phyloP scores from a whole-genome alignment of 306 rosid species.

The Sicyos baderoa region DNA sequence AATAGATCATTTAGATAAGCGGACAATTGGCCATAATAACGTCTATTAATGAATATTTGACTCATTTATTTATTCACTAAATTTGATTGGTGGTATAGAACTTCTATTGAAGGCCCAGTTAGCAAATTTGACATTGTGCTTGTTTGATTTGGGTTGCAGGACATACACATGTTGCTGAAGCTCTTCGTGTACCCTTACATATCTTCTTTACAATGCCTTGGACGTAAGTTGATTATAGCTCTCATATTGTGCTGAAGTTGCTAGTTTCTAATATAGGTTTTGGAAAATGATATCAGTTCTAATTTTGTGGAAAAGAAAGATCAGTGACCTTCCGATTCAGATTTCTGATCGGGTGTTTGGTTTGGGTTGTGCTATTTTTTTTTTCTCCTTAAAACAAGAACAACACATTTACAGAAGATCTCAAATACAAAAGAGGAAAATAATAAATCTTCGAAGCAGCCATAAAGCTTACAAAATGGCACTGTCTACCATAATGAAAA shows the following conservation, averaged over 20 bases:
- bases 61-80: background rate
- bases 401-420: background rate
- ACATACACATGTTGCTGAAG: slow-evolving; percentile 87
- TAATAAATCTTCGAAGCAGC: background rate
- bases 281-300: background rate
- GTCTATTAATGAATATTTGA: background rate
- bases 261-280: background rate
- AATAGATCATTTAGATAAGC: background rate
- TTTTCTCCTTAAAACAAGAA: background rate
- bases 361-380: background rate
- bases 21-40: background rate
- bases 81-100: background rate
- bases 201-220: slow-evolving; percentile 99
- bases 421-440: slow-evolving; percentile 1
- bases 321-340: background rate
- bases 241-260: slow-evolving; percentile 5
- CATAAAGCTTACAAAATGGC: background rate
- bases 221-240: slow-evolving; percentile 68
- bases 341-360: background rate
- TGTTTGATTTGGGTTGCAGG: slow-evolving; percentile 48
- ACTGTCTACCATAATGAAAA: background rate
- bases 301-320: background rate
- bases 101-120: slow-evolving; percentile 16
- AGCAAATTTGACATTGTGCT: slow-evolving; percentile 16
- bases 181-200: slow-evolving; percentile 91